phyloP scores from a whole-genome alignment of 2,329 filamentous ascomycete species.

The Colletotrichum tofieldiae region DNA sequence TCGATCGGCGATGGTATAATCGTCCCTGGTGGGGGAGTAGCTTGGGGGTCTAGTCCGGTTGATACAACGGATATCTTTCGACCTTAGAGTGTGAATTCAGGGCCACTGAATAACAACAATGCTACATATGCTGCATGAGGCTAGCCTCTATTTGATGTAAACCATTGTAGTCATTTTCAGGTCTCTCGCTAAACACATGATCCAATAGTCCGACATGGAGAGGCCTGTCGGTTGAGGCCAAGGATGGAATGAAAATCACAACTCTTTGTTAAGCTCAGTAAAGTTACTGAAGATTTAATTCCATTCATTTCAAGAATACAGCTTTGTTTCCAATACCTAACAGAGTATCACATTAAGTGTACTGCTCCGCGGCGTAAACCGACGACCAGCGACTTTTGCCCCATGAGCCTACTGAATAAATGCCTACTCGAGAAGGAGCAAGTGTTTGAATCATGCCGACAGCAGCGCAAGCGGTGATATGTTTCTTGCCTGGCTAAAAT shows the following conservation, averaged over 20 bases:
- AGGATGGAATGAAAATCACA: no score
- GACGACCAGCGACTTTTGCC: neutral
- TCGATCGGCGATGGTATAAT: conserved; percentile 48
- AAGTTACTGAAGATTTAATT: neutral
- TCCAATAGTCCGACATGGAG: no score
- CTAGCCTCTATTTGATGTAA: no score
- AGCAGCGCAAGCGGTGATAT: neutral
- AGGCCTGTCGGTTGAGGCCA: no score
- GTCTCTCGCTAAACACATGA: no score
- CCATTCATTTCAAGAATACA: neutral
- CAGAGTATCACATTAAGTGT: neutral
- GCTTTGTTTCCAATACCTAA: neutral
- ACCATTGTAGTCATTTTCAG: no score
- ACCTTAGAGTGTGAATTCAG: neutral
- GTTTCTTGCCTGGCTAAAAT: neutral
- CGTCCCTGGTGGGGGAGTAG: conserved; percentile 51
- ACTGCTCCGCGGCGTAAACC: neutral
- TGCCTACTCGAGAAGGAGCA: neutral
- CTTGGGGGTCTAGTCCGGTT: neutral
- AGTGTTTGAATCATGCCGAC: neutral
- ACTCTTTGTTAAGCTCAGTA: neutral
- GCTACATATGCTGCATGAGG: no score
- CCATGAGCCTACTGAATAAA: neutral
- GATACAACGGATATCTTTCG: neutral
- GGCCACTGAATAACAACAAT: neutral